Conservation (phyloP, 257 asterid genomes). For the Capsicum baccatum region DNA sequence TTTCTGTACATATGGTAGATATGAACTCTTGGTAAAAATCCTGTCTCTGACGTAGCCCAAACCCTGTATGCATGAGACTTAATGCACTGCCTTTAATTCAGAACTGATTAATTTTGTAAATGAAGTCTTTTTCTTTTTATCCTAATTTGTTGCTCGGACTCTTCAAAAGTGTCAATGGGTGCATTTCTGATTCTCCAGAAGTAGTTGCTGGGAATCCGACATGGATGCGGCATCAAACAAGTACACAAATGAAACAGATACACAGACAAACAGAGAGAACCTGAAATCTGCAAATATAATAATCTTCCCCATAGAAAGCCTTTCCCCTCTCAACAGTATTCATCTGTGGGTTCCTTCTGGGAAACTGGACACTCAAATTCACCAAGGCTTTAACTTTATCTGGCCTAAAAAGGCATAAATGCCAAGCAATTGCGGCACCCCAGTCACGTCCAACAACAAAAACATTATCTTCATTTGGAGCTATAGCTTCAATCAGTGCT, state of each 20-base stretch:
- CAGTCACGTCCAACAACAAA: slow-evolving; percentile 86
- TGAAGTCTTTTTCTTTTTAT: too few species aligned
- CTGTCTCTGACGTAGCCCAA: too few species aligned
- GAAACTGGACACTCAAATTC: slow-evolving; percentile 58
- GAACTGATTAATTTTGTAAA: too few species aligned
- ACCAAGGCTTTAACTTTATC: slow-evolving; percentile 67
- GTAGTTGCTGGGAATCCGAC: too few species aligned
- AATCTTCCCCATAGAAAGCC: slow-evolving; percentile 59
- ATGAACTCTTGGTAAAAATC: too few species aligned
- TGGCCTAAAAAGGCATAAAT: slow-evolving; percentile 64
- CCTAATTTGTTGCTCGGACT: too few species aligned
- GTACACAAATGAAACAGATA: background rate
- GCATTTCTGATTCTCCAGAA: too few species aligned
- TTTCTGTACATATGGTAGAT: too few species aligned
- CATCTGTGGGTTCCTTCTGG: slow-evolving; percentile 46
- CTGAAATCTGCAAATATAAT: slow-evolving; percentile 61
- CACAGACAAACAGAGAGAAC: background rate
- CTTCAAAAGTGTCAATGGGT: too few species aligned
- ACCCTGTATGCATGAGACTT: background rate
- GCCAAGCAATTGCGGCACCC: slow-evolving; percentile 79
- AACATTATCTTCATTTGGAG: slow-evolving; percentile 53
- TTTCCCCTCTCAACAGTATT: slow-evolving; percentile 38
- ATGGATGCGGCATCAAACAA: background rate
- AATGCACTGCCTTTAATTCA: background rate
- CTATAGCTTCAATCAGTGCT: slow-evolving; percentile 56